phyloP scores from a whole-genome alignment of 768 basidiomycete genomes.

The Lanmaoa rubissima region DNA sequence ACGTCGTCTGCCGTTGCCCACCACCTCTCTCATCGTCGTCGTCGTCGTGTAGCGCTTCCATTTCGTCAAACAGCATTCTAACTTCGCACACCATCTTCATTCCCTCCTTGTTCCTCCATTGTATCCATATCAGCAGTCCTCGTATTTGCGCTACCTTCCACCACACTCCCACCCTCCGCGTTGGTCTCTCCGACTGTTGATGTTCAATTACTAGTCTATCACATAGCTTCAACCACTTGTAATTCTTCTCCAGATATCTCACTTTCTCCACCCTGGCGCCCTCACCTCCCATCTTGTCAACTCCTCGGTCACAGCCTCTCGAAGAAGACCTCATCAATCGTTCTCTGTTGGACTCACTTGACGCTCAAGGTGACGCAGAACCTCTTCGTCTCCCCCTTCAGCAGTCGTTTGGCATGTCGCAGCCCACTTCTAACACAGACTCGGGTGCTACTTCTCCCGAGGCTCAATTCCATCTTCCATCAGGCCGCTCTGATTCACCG shows the following conservation, averaged over 20 bases:
- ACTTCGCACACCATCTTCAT: conserved; percentile 22
- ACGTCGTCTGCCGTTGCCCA: conserved; percentile 36
- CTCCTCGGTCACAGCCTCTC: conserved; percentile 36
- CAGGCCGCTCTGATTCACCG: conserved; percentile 54
- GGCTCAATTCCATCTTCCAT: conserved; percentile 48
- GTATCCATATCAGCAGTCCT: conserved; percentile 43
- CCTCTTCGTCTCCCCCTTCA: conserved; percentile 39
- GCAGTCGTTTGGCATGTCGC: conserved; percentile 45
- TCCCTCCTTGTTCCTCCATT: conserved; percentile 33
- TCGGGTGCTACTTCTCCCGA: conserved; percentile 51
- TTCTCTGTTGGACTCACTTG: conserved; percentile 77
- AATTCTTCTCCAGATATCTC: conserved; percentile 25
- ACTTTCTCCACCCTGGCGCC: conserved; percentile 50
- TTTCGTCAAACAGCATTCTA: conserved; percentile 31
- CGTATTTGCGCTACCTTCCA: conserved; percentile 36
- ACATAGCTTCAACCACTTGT: conserved; percentile 29
- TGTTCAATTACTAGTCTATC: conserved; percentile 36
- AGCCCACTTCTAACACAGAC: conserved; percentile 51
- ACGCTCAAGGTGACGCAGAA: conserved; percentile 82
- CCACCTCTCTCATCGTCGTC: conserved; percentile 19
- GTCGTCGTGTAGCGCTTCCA: conserved; percentile 28
- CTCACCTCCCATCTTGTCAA: conserved; percentile 35
- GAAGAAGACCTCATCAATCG: conserved; percentile 83
- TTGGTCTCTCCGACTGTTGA: conserved; percentile 41
- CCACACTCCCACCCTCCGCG: conserved; percentile 29